Conservation (phyloP, 257 asterid species). For the Plectranthus barbatus region DNA sequence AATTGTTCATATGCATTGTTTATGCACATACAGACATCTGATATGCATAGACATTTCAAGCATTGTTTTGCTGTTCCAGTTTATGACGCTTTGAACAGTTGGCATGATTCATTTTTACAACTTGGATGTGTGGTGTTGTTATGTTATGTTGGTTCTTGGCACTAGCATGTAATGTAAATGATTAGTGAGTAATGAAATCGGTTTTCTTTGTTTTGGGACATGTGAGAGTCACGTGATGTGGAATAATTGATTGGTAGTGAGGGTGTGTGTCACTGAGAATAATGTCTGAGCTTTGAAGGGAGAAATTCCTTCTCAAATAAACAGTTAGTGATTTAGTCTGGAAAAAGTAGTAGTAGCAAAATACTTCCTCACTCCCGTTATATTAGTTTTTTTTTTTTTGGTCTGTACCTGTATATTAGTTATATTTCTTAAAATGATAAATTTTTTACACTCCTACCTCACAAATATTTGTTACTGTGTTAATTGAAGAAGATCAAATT, state of each 20-base stretch:
- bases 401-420: too few relatives aligned
- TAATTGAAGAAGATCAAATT: background rate
- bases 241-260: background rate
- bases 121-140: background rate
- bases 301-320: too few relatives aligned
- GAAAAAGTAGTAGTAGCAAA: too few relatives aligned
- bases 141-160: too few relatives aligned
- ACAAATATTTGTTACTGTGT: too few relatives aligned
- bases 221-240: slow-evolving; percentile 19
- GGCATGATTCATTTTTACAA: background rate
- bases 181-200: background rate
- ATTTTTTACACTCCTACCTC: too few relatives aligned
- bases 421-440: too few relatives aligned
- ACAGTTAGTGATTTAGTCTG: too few relatives aligned
- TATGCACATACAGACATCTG: background rate
- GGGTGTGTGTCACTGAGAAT: background rate
- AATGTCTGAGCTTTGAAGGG: too few relatives aligned
- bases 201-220: background rate
- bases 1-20: background rate
- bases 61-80: background rate
- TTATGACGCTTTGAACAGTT: background rate
- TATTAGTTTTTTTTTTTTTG: too few relatives aligned
- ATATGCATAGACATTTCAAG: too few relatives aligned
- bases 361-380: too few relatives aligned
- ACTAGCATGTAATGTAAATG: background rate